Evolutionary conservation across 495 filamentous ascomycete species (phyloP).

Genomic region (Acidomyces sp.): DNA sequence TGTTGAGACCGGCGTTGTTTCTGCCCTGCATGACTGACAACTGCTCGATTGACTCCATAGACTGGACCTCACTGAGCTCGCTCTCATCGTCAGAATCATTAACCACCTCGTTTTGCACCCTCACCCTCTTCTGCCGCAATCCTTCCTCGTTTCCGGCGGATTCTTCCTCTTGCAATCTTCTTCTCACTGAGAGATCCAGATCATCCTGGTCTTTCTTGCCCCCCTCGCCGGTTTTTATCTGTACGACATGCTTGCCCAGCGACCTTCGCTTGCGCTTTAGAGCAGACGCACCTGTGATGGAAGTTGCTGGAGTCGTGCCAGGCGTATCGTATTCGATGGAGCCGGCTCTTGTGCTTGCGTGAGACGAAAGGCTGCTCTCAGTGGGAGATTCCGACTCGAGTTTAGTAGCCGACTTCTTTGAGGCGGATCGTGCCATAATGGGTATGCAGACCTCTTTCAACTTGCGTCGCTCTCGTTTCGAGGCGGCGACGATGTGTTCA

Average conservation of each 20-base stretch:
- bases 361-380: slow-evolving; percentile 21
- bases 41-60: slow-evolving; percentile 13
- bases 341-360: slow-evolving; percentile 31
- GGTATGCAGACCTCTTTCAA: slow-evolving; percentile 18
- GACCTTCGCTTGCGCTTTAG: slow-evolving; percentile 23
- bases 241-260: slow-evolving; percentile 18
- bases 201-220: slow-evolving; percentile 26
- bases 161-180: slow-evolving; percentile 49
- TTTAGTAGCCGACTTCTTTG: slow-evolving; percentile 1
- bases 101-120: slow-evolving; percentile 20
- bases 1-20: slow-evolving; percentile 2
- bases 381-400: slow-evolving; percentile 8
- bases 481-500: slow-evolving; percentile 5
- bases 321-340: slow-evolving; percentile 60
- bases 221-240: slow-evolving; percentile 27
- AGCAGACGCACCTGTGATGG: slow-evolving; percentile 33
- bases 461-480: background rate
- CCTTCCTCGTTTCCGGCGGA: slow-evolving; percentile 29
- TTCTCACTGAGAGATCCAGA: slow-evolving; percentile 47
- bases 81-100: slow-evolving; percentile 12
- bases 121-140: slow-evolving; percentile 22
- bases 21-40: slow-evolving; percentile 1
- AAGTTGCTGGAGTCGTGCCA: slow-evolving; percentile 56
- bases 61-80: slow-evolving; percentile 18
- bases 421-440: slow-evolving; percentile 7